Conservation (phyloP, 768 basidiomycete species). For the Heimioporus sp. region DNA sequence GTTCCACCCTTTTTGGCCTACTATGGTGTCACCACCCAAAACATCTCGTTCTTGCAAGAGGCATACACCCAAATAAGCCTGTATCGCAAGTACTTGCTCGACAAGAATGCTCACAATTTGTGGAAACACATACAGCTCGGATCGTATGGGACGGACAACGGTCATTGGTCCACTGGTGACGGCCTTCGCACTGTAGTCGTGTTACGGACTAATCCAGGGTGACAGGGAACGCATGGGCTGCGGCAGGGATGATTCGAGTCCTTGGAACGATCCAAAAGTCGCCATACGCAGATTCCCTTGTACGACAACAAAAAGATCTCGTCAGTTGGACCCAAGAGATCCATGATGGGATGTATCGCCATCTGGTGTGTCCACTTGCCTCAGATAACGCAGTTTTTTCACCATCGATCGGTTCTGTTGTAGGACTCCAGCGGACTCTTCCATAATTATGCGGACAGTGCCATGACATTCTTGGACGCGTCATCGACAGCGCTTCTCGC, state of each 20-base stretch:
- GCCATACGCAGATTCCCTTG: slow-evolving; percentile 46
- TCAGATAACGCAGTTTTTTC: not conserved
- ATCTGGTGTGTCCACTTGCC: slow-evolving; percentile 44
- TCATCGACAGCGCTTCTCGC: slow-evolving; percentile 75
- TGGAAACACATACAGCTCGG: slow-evolving; percentile 81
- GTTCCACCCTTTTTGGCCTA: slow-evolving; percentile 86
- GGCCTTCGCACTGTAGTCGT: not conserved
- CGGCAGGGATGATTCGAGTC: slow-evolving; percentile 83
- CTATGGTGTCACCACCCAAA: slow-evolving; percentile 63
- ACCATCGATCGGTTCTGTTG: not conserved
- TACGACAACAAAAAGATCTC: slow-evolving; percentile 55
- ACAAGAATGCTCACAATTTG: slow-evolving; percentile 47
- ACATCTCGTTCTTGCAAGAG: slow-evolving; percentile 56
- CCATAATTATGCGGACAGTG: slow-evolving; percentile 67
- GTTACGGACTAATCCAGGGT: not conserved
- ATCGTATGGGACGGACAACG: slow-evolving; percentile 47
- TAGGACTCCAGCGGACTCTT: slow-evolving; percentile 35
- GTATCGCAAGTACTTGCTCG: slow-evolving; percentile 65
- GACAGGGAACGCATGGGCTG: slow-evolving; percentile 86
- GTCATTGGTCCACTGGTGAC: slow-evolving; percentile 79
- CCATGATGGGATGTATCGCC: slow-evolving; percentile 63
- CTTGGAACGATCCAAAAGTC: slow-evolving; percentile 70
- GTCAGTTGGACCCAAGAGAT: slow-evolving; percentile 69
- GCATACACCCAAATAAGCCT: slow-evolving; percentile 71
- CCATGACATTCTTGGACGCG: slow-evolving; percentile 66